Conservation (phyloP, 306 rosid genomes). For the Macrotyloma uniflorum region DNA sequence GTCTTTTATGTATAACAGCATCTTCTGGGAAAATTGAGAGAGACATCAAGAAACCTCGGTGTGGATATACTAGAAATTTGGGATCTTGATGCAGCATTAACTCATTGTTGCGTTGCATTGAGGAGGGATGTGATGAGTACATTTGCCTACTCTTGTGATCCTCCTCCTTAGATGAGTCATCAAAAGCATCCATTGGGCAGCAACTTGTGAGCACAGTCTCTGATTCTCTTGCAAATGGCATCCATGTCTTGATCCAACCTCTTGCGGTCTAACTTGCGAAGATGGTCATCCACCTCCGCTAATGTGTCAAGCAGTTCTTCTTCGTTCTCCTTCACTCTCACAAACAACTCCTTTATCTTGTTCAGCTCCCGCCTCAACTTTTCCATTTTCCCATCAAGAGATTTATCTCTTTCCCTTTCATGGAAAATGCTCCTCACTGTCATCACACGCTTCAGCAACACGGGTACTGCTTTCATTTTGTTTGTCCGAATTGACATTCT, state of each 20-base stretch:
- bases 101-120: not conserved
- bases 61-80: not conserved
- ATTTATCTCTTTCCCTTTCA: not conserved
- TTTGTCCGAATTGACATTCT: not conserved
- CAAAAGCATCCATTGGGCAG: not conserved
- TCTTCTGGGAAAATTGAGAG: constrained; percentile 43
- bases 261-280: not conserved
- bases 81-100: not conserved
- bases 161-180: not conserved
- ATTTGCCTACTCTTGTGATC: not conserved
- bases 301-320: not conserved
- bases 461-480: not conserved
- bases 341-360: not conserved
- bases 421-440: too few relatives aligned
- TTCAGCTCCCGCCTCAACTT: not conserved
- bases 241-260: not conserved
- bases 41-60: too few relatives aligned
- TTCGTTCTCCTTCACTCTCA: not conserved
- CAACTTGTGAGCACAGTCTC: not conserved
- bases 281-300: not conserved
- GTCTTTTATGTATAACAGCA: constrained; percentile 43
- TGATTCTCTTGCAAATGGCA: not conserved
- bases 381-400: not conserved
- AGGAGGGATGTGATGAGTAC: not conserved
- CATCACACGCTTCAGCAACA: not conserved